Evolutionary conservation across 352 stramenopile genomes (phyloP), one percentile per base, ranked within the genome.

Genomic region (Pythium dissotocum): DNA sequence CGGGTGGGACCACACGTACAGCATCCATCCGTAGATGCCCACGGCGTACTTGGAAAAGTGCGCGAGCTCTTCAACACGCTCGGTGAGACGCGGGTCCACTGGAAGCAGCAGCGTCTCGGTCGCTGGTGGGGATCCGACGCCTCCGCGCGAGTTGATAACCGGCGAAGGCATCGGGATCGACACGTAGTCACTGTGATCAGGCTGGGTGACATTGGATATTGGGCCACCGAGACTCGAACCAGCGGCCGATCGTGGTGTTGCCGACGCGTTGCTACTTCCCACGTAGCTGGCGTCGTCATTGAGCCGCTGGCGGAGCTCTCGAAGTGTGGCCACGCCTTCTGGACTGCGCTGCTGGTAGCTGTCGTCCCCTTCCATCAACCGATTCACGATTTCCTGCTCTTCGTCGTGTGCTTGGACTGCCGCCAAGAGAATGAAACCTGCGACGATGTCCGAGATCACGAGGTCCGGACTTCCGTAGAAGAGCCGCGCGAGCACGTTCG

Each of bases 11-110:
- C 88, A 96, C 30, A 96, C 83, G 67, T 91, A 96, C 48, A 96
- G 73, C 87, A 96, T 96, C 88, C 88, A 96, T 10, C 88, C 88
- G 70, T 95, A 96, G 58, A 96, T 96, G 12, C 88, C 86, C 32
- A 95, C 75, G 0, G 88, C 83, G 65, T 92, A 96, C 70, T 91
- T 87, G n/a, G 85, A 94, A 57, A 79, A 94, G 55, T 96, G 77
- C n/a, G 87, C 87, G 21, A 94, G 64, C 38, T 96, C 84, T 24
- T 86, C 64, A 21, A 96, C 58, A 33, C 70, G 75, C 30, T 67
- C 65, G 3, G 71, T 77, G 52, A 91, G 75, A 30, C 87, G 76
- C 24, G 77, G 49, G 57, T 93, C 82, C 26, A 73, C 53, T 16
- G 79, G 58, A 8, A 69, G 73, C 61, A 82, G 70, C 13, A 75